Percentiles rank a stretch among this genome's conserved stretches.
Conservation (phyloP, 2,329 filamentous ascomycete species). For the Sarocladium brachiariae region DNA sequence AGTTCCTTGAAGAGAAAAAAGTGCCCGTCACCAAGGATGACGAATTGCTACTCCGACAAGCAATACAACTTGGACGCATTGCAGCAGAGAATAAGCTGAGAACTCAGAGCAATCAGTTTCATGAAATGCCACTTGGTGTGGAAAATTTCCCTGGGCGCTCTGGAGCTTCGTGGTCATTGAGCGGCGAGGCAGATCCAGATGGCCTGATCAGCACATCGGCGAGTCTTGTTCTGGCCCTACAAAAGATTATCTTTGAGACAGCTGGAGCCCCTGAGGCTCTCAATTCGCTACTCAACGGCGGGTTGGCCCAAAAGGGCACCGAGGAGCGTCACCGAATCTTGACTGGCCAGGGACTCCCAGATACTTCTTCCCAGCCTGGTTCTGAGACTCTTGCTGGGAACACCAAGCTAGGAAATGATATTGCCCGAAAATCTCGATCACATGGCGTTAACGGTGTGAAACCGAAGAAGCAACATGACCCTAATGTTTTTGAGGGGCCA, state of each 20-base stretch:
- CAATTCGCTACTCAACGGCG: conserved; percentile 40
- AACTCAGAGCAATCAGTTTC: conserved; percentile 58
- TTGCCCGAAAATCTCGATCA: conserved; percentile 25
- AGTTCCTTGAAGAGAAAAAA: conserved; percentile 58
- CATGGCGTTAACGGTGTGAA: conserved; percentile 21
- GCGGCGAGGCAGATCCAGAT: conserved; percentile 39
- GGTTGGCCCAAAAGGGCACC: conserved; percentile 33
- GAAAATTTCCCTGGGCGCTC: conserved; percentile 57
- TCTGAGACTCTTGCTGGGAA: conserved; percentile 31
- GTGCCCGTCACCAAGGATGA: conserved; percentile 57
- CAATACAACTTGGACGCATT: conserved; percentile 56
- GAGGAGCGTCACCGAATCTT: conserved; percentile 28
- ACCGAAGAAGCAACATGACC: conserved; percentile 15
- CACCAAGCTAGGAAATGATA: conserved; percentile 34
- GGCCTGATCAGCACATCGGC: conserved; percentile 39
- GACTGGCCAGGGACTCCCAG: conserved; percentile 12
- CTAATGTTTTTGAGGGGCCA: conserved; percentile 29
- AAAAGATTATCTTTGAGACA: conserved; percentile 43
- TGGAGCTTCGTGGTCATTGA: conserved; percentile 61
- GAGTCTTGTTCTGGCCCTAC: conserved; percentile 43
- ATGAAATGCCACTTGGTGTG: conserved; percentile 73
- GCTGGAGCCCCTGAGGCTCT: conserved; percentile 36
- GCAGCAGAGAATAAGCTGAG: conserved; percentile 58
- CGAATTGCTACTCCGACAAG: conserved; percentile 50
- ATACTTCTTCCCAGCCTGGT: conserved; percentile 8